Base-by-base conservation (phyloP, 169 alveolate species). In the Perkinsus olseni region DNA sequence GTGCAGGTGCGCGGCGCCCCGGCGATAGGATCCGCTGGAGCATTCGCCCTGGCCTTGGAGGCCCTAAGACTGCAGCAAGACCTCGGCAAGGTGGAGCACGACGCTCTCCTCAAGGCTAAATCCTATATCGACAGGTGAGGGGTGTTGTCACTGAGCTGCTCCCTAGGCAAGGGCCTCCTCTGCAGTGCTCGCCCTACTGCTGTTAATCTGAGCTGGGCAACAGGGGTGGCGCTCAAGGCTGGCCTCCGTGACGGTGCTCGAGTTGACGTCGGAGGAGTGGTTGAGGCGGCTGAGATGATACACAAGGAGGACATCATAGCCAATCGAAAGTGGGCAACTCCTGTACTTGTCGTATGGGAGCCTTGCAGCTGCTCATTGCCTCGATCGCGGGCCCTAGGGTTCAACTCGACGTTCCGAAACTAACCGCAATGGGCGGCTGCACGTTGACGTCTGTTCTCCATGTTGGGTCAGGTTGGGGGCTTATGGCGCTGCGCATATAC, bases 121-220 rank as follows among this genome's bases (percentile, higher is more conserved):
- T 0, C 13, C 36, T 62, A 62, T 28, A 62, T 62, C 82, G 82
- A 62, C 34, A 62, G 92, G 50, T 17, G 74, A 40, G 48, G 0
- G 92, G 50, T 28, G 39, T 38, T 11, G 92, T 10, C 39, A 0
- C 10, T 82, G 45, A 36, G 92, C 8, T 4, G 45, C 50, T 40
- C 21, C 11, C 11, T 11, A 11, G 50, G 11, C 50, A 40, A 6
- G 50, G 50, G 11, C 11, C 50, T 8, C 31, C 82, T 17, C 6
- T 45, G 31, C 17, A 62, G 82, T 62, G 92, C 94, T 10, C 94
- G 94, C 31, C 94, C 94, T 17, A 93, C 94, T 4, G 94, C 94
- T 34, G 94, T 93, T 62, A 93, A 93, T 38, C 93, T 93, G 39
- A 74, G 92, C 74, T 91, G 91, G 45, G 94, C 92, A 31, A 38